A percentile compares a stretch with the other conserved stretches of the same genome.
These are phyloP conservation scores for Salix udensis DNA, from an alignment of 345 rosid species.

Conservation along the genomic window DNA sequence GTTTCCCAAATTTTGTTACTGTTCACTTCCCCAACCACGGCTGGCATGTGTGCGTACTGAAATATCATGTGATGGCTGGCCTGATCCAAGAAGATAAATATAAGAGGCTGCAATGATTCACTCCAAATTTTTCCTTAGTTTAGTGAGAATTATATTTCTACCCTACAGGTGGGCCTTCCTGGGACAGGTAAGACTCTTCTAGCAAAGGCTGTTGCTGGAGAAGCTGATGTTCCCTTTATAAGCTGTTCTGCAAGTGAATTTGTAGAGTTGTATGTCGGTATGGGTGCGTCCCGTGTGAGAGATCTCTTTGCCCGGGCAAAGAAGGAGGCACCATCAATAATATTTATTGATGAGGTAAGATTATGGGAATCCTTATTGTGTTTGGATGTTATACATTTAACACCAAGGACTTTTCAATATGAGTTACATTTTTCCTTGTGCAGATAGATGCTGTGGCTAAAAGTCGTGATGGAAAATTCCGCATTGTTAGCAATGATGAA, in stretches of 20 bases:
- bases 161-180: conserved; percentile 84
- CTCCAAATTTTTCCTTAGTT: neutral
- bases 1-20: neutral
- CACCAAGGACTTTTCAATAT: neutral
- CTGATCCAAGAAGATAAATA: conserved; percentile 2
- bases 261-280: conserved; percentile 89
- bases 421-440: conserved; percentile 2
- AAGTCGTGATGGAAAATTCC: conserved; percentile 92
- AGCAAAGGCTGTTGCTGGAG: conserved; percentile 96
- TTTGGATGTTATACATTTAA: neutral
- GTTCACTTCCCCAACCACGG: neutral
- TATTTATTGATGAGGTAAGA: conserved; percentile 88
- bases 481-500: conserved; percentile 83
- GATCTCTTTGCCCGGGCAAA: conserved; percentile 94
- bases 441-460: conserved; percentile 99
- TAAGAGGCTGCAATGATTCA: neutral
- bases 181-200: conserved; percentile 98
- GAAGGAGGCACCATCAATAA: conserved; percentile 95
- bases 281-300: conserved; percentile 99
- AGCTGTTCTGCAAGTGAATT: conserved; percentile 98
- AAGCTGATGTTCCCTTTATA: conserved; percentile 92
- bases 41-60: neutral
- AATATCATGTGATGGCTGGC: conserved; percentile 1
- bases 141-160: conserved; percentile 10
- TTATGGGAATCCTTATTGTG: neutral